Evolutionary conservation across 148 eudicot species (phyloP).

Genomic region (Amaranthus palmeri): DNA sequence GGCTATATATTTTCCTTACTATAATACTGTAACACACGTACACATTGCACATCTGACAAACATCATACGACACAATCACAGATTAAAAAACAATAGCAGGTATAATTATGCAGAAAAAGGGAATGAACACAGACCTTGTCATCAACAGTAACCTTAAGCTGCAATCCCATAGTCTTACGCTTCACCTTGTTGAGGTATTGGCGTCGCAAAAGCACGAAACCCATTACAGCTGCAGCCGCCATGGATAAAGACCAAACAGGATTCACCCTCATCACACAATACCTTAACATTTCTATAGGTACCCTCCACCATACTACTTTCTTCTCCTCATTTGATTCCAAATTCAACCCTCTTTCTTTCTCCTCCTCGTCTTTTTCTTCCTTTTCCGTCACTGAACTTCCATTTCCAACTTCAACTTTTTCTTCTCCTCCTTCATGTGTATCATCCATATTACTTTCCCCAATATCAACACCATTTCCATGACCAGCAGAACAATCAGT

Average conservation of each 20-base stretch:
- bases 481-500: conserved; percentile 14
- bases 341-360: neutral
- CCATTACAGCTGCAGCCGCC: conserved; percentile 83
- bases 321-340: conserved; percentile 20
- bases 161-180: conserved; percentile 50
- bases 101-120: neutral
- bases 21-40: too few species aligned
- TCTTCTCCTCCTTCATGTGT: neutral
- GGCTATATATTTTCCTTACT: too few species aligned
- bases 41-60: neutral
- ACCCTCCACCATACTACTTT: conserved; percentile 74
- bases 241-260: conserved; percentile 85
- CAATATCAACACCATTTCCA: neutral
- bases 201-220: conserved; percentile 61
- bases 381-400: neutral
- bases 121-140: conserved; percentile 55
- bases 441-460: neutral
- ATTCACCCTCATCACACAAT: conserved; percentile 58
- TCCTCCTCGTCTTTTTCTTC: conserved; percentile 1
- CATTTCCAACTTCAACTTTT: neutral
- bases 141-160: conserved; percentile 60
- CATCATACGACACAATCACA: neutral
- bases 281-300: conserved; percentile 66
- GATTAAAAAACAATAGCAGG: neutral
- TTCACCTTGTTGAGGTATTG: conserved; percentile 58